Base-by-base conservation (phyloP, 2,329 filamentous ascomycete species). In the Hansfordia pulvinata region DNA sequence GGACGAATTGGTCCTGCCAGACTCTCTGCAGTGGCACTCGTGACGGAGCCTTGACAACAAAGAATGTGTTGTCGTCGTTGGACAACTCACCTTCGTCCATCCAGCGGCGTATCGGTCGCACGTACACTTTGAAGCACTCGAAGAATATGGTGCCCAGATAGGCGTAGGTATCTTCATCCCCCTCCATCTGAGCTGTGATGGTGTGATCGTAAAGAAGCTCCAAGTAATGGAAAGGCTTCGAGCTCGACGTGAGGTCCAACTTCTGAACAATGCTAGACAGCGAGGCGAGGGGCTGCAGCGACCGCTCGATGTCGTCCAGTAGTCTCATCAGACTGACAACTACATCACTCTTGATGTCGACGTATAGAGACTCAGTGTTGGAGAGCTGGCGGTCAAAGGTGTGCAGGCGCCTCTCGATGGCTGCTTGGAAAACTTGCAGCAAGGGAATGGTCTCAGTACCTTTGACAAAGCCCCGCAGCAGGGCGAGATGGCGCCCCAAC, bases 61-160 rank as follows among this genome's bases (percentile, higher is more conserved):
- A 93, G 44, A 93, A 90, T 1, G 71, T 64, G 33, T 71, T 70
- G 36, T 85, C 75, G 2, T 64, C 62, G 1, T 65, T 53, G 3
- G 69, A 57, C 4, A 93, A 54, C 28, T 74, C 69, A 1, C 88
- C 88, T 19, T 71, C 65, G 40, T 83, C 74, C 74, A 93, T 88
- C 88, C 88, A 96, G 10, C 64, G 56, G 19, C 76, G 67, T 23
- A 94, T 77, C 0, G 85, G 82, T 20, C 73, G 73, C 19, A 92
- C 62, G 47, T 93, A 96, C 2, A 83, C 73, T 30, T 75, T 69
- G 31, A 94, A 78, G 43, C 83, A 93, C 23, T 78, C 67, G 29
- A 90, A 75, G 44, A 94, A 90, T 4, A 90, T 60, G 0, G 57
- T 56, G 2, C 72, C 71, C 5, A 90, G 57, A 20, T 69, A 73